Conservation (phyloP, 345 rosid genomes). For the Citrus inodora region DNA sequence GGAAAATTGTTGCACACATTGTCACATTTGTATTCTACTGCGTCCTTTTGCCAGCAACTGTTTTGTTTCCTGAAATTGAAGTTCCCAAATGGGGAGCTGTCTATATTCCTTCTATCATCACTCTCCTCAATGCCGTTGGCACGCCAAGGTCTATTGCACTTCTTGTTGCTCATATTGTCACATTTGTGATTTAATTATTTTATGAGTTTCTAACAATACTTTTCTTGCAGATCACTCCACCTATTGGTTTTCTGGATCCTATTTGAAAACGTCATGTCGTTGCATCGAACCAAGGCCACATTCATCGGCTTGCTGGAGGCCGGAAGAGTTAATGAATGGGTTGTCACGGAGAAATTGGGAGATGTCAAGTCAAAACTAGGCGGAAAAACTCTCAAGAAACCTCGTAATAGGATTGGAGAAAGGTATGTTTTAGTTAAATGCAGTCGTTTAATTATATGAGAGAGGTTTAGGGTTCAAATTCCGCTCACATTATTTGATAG, state of each 20-base stretch:
- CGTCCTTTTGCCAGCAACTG: constrained; percentile 71
- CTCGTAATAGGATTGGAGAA: constrained; percentile 51
- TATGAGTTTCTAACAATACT: neutral
- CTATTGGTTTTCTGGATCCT: constrained; percentile 69
- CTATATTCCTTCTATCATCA: constrained; percentile 73
- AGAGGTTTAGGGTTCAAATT: neutral
- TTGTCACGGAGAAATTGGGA: constrained; percentile 87
- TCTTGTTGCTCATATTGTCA: neutral
- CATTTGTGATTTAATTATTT: neutral
- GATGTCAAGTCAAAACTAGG: constrained; percentile 53
- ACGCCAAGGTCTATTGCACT: constrained; percentile 62
- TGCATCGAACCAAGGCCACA: constrained; percentile 85
- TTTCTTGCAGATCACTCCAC: constrained; percentile 50
- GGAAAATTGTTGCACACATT: constrained; percentile 80
- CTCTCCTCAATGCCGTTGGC: constrained; percentile 76
- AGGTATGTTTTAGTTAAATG: constrained; percentile 30
- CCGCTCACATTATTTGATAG: neutral
- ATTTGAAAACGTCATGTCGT: constrained; percentile 89
- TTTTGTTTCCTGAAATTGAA: constrained; percentile 75
- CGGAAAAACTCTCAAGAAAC: constrained; percentile 37
- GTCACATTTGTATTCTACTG: constrained; percentile 88
- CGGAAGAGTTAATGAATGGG: constrained; percentile 91
- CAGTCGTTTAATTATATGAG: neutral
- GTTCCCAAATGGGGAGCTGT: constrained; percentile 91
- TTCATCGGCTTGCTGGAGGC: constrained; percentile 80